Percentiles rank a stretch among this genome's conserved stretches.
Evolutionary conservation across 2,329 filamentous ascomycete genomes (phyloP).

Genomic region (Fusarium nanum): DNA sequence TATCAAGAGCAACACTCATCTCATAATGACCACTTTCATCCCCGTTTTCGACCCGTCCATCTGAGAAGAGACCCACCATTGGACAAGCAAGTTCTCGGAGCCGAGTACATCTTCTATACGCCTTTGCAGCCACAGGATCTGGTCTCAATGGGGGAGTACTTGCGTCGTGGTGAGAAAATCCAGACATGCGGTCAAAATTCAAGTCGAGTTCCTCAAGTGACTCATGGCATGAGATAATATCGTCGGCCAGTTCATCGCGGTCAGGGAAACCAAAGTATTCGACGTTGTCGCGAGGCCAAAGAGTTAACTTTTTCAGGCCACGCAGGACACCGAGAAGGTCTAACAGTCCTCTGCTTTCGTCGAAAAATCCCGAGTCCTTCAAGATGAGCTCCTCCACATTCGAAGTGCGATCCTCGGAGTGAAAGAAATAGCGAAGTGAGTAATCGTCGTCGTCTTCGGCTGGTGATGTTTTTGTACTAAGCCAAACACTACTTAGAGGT

Average conservation of each 20-base stretch:
- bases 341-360: neutral
- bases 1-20: neutral
- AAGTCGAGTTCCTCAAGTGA: neutral
- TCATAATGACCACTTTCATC: neutral
- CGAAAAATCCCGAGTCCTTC: rapidly evolving
- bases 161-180: rapidly evolving
- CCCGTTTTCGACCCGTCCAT: neutral
- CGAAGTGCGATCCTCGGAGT: neutral
- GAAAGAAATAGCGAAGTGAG: neutral
- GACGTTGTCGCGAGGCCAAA: rapidly evolving
- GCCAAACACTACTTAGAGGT: neutral
- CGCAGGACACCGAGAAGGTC: neutral
- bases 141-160: neutral
- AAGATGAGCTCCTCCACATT: neutral
- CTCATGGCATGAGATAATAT: neutral
- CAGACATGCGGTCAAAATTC: neutral
- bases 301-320: neutral
- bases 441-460: neutral
- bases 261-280: neutral
- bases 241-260: neutral
- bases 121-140: neutral
- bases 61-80: neutral
- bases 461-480: too few species aligned
- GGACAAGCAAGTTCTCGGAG: neutral
- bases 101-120: rapidly evolving